phyloP scores from a whole-genome alignment of 2,329 filamentous ascomycete species.

The Ophiostoma angusticollis region DNA sequence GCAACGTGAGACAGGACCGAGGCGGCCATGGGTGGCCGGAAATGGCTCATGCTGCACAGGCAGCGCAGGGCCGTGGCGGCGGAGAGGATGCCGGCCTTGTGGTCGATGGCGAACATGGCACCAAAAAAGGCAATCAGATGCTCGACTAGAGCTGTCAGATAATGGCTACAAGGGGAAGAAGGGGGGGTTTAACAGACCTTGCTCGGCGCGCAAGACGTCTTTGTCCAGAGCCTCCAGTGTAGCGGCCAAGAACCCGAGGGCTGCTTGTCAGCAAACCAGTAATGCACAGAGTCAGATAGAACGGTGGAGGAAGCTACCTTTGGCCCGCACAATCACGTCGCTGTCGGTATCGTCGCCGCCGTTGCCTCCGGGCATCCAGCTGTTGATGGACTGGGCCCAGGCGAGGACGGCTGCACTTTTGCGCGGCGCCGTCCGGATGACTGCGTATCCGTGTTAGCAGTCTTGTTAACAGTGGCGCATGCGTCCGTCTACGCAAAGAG shows the following conservation, averaged over 20 bases:
- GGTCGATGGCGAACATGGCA: conserved; percentile 45
- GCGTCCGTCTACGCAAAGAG: too few species aligned
- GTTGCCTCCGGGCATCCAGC: conserved; percentile 23
- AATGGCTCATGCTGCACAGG: conserved; percentile 36
- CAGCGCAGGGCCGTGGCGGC: conserved; percentile 39
- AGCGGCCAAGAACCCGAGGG: conserved; percentile 42
- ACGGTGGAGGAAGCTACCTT: conserved; percentile 23
- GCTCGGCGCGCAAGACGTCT: conserved; percentile 34
- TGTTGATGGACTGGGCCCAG: conserved; percentile 20
- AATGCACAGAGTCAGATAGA: too few species aligned
- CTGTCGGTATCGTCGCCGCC: conserved; percentile 17
- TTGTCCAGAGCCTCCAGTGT: conserved; percentile 37
- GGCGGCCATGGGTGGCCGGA: conserved; percentile 34
- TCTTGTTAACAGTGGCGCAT: too few species aligned
- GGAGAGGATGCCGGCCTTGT: conserved; percentile 44
- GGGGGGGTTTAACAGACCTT: conserved; percentile 24
- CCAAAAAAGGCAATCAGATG: conserved; percentile 38
- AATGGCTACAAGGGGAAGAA: neutral
- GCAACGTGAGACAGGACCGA: conserved; percentile 37
- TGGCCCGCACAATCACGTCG: conserved; percentile 40
- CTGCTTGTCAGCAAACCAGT: conserved; percentile 24
- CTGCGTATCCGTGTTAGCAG: conserved; percentile 7
- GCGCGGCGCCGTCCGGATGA: conserved; percentile 12
- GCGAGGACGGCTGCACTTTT: conserved; percentile 14
- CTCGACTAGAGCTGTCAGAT: conserved; percentile 12